Conservation (phyloP, 2,329 filamentous ascomycete species). For the Hymenoscyphus scutula region DNA sequence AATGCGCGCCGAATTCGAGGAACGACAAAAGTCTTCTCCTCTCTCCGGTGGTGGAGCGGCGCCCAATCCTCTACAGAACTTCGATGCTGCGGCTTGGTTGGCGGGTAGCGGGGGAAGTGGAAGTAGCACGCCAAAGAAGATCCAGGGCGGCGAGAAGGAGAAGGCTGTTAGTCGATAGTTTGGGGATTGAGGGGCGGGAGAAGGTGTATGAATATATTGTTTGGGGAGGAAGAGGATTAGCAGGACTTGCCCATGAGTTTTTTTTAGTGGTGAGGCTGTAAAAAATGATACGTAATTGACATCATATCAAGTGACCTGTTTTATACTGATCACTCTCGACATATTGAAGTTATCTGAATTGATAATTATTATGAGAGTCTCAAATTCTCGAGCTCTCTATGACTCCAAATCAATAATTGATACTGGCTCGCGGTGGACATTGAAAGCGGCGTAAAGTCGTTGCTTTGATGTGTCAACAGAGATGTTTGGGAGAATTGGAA, state of each 20-base stretch:
- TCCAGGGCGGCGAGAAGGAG: conserved; percentile 23
- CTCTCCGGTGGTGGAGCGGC: conserved; percentile 56
- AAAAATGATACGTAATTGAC: not conserved
- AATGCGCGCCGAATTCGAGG: conserved; percentile 87
- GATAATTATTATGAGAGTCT: no score
- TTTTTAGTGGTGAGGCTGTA: not conserved
- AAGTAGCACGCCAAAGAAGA: conserved; percentile 32
- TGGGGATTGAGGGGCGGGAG: not conserved
- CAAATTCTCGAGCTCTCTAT: no score
- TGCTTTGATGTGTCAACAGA: no score
- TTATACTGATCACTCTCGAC: no score
- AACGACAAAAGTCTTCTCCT: conserved; percentile 75
- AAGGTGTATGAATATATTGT: not conserved
- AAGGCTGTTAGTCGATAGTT: not conserved
- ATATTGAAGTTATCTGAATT: no score
- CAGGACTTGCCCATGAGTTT: not conserved
- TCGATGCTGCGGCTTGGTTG: conserved; percentile 68
- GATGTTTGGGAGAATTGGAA: no score
- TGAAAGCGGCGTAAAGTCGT: no score
- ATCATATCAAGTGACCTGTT: no score
- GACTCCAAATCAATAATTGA: no score
- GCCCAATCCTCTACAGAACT: conserved; percentile 54
- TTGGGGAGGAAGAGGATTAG: not conserved
- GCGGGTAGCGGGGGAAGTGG: conserved; percentile 46
- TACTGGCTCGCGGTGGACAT: no score